phyloP scores from a whole-genome alignment of 78 protist species.

The Anaeramoeba flamelloides region DNA sequence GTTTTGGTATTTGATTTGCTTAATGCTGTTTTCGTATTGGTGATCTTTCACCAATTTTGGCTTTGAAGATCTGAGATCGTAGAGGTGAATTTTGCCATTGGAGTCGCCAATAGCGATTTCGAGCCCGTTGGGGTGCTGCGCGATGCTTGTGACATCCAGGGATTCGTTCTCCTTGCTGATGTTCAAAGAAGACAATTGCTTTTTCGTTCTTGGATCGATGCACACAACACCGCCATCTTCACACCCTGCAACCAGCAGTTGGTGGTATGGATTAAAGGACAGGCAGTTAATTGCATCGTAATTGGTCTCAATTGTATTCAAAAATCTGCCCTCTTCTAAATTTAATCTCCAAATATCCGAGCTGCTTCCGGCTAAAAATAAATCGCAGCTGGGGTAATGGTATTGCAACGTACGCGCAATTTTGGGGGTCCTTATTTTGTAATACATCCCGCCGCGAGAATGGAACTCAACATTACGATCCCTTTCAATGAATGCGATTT shows the following conservation, averaged over 20 bases:
- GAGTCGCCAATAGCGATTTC: conserved; percentile 58
- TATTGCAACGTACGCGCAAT: conserved; percentile 70
- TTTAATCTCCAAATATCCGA: conserved; percentile 49
- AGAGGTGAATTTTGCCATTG: conserved; percentile 54
- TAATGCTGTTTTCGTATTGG: conserved; percentile 55
- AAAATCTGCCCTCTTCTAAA: conserved; percentile 66
- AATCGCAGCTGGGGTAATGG: conserved; percentile 42
- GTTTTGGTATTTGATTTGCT: background rate
- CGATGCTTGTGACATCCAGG: background rate
- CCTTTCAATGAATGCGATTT: conserved; percentile 49
- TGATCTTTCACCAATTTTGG: conserved; percentile 66
- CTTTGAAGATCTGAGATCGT: conserved; percentile 54
- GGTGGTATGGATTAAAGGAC: conserved; percentile 28
- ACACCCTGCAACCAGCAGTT: conserved; percentile 32
- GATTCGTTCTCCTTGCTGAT: background rate
- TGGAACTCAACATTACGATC: conserved; percentile 79
- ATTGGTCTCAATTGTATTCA: conserved; percentile 36
- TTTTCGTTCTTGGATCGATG: background rate
- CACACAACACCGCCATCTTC: background rate
- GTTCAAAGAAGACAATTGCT: background rate
- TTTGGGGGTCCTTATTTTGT: conserved; percentile 52
- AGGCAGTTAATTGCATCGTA: conserved; percentile 30
- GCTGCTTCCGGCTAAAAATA: conserved; percentile 31
- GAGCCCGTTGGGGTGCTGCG: conserved; percentile 41
- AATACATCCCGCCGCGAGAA: conserved; percentile 59